Conservation (phyloP, 192 early-diverging fungal species). For the Gigaspora rosea region DNA sequence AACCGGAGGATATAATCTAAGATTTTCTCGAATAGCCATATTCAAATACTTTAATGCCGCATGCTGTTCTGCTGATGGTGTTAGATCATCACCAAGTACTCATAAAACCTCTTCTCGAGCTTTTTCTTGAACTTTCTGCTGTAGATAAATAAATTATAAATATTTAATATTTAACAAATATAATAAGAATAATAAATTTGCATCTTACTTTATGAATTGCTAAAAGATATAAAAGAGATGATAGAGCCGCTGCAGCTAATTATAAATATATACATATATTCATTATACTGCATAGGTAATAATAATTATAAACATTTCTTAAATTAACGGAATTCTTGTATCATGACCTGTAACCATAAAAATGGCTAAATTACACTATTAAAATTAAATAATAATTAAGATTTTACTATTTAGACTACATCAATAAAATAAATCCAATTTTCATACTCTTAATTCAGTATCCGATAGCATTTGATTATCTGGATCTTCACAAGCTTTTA, state of each 20-base stretch:
- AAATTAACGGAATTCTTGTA: too few relatives aligned
- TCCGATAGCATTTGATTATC: too few relatives aligned
- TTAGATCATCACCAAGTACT: neutral
- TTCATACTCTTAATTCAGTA: neutral
- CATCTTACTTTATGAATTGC: neutral
- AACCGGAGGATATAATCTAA: conserved; percentile 11
- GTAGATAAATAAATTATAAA: neutral
- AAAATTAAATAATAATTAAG: too few relatives aligned
- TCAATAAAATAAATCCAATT: too few relatives aligned
- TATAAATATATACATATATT: neutral
- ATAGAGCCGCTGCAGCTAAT: neutral
- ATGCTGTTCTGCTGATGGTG: neutral
- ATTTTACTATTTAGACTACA: too few relatives aligned
- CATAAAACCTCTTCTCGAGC: neutral
- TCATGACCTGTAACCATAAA: too few relatives aligned
- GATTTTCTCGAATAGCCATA: neutral
- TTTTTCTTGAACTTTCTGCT: neutral
- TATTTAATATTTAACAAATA: neutral
- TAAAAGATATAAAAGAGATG: neutral
- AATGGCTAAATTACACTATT: too few relatives aligned
- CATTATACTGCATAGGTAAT: too few relatives aligned
- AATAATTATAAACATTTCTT: too few relatives aligned
- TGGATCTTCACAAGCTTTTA: too few relatives aligned
- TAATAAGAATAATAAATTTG: neutral
- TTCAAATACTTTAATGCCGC: neutral